Evolutionary conservation across 352 stramenopile genomes (phyloP), one percentile per base, ranked within the genome.

Genomic region (Phytophthora vignae): DNA sequence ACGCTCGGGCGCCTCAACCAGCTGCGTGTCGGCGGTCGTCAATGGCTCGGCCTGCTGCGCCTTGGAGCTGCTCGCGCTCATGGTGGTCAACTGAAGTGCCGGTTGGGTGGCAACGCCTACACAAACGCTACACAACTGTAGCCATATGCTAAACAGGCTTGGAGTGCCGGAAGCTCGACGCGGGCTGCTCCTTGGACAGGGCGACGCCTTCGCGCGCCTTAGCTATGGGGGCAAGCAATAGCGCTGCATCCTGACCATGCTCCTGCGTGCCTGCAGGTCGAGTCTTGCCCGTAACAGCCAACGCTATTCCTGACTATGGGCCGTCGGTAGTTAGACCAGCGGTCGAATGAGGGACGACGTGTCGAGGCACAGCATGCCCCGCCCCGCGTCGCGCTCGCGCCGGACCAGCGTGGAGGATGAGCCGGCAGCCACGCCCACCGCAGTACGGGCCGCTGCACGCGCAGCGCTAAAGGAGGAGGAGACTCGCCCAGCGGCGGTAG

Each of bases 1-100:
- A 8, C 84, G 83, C 67, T 90, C 80, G 1, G 84, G 83, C 12
- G 79, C 78, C 31, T 82, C 79, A 2, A 19, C 33, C 33, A 15
- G 33, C 33, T 40, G 33, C 33, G 33, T 15, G 33, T 62, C 42
- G 9, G 42, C 15, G 15, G 27, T 46, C n/a, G 27, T 31, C 3
- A 31, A 31, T 31, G 27, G 27, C 27, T 31, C 27, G 27, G 27
- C 33, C 33, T 40, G 33, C 33, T 40, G 33, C 33, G 33, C 9
- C 10, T 62, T 31, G 9, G 42, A 6, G 15, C 21, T 59, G 44
- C 22, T 71, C 64, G 62, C 61, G 40, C 36, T 40, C 56, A 29
- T 21, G 6, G 42, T n/a, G 42, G 4, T 21, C 5, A 19, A 49
- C 42, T 49, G 11, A 31, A n/a, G 48, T 29, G 48, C 1, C 8